Conservation (phyloP, 1,139 yeast species). For the Pichia cactophila region DNA sequence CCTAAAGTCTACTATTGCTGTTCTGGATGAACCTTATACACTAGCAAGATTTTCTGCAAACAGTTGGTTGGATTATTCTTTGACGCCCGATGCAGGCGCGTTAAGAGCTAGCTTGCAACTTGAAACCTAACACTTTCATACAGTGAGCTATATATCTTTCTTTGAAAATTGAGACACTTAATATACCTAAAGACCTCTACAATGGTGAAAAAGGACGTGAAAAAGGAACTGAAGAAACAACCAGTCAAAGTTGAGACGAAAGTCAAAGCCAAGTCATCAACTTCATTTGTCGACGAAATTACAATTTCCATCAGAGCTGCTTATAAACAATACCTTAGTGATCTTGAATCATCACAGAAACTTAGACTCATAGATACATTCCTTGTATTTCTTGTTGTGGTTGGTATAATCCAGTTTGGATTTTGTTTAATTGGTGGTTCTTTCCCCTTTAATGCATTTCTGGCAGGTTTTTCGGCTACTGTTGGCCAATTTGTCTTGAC, state of each 20-base stretch:
- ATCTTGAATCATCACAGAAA: constrained; percentile 28
- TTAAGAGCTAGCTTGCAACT: no score
- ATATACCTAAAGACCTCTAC: no score
- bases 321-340: constrained; percentile 19
- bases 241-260: background rate
- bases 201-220: background rate
- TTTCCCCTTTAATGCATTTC: constrained; percentile 94
- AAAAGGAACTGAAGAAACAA: background rate
- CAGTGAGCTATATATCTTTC: no score
- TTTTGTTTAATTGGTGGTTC: constrained; percentile 75
- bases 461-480: constrained; percentile 86
- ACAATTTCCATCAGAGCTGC: constrained; percentile 9
- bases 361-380: constrained; percentile 70
- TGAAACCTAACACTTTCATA: no score
- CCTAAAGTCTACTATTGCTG: background rate
- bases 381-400: constrained; percentile 60
- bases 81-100: no score
- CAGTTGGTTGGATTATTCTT: background rate
- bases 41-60: background rate
- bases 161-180: no score
- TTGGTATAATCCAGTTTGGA: constrained; percentile 72
- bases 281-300: constrained; percentile 5
- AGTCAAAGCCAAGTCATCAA: background rate
- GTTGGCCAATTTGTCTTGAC: constrained; percentile 94
- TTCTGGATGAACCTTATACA: background rate